Evolutionary conservation across 2,329 filamentous ascomycete species (phyloP), one percentile per base, ranked within the genome.

Genomic region (Colletotrichum theobromicola): DNA sequence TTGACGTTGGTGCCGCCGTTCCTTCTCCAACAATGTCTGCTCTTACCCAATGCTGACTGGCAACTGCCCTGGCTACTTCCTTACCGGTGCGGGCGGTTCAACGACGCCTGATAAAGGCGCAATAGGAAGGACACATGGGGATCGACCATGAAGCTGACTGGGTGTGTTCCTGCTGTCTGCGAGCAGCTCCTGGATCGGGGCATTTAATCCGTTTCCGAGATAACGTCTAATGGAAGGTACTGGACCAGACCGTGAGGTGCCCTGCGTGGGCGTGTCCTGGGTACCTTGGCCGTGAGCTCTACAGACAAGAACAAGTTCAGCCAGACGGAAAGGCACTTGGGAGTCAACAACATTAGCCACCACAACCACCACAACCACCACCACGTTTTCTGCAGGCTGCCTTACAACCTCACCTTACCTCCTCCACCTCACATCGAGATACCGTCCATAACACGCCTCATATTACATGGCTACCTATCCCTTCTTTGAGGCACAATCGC

Each of bases 121-220:
- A 72, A 58, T 57, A 67, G 72, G 72, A 72, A 74, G 67, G 72
- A 57, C 72, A 53, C 30, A 18, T 50, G 24, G 50, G 53, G 71
- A 74, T 74, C 50, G 67, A 32, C 71, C 61, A 5, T 16, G 65
- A 69, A 34, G 21, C 28, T 35, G 66, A 21, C n/a, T 50, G 46
- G 32, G 37, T 37, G 35, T 21, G 60, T 18, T 65, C 60, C 67
- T 70, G 50, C 67, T 50, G 34, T 64, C 58, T n/a, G 13, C 32
- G n/a, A 35, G 60, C 50, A 70, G 67, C 67, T 74, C 60, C 71
- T 66, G 50, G 30, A 74, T 70, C 35, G 53, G 71, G 60, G 42
- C 61, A 34, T 61, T 53, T n/a, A 50, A 63, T 42, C 71, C 71
- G 37, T 46, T 60, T 58, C 60, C 67, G 53, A 70, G 71, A 65